Percentiles rank a stretch among this genome's conserved stretches.
phyloP scores from a whole-genome alignment of 306 rosid species.

The Fragaria iinumae region DNA sequence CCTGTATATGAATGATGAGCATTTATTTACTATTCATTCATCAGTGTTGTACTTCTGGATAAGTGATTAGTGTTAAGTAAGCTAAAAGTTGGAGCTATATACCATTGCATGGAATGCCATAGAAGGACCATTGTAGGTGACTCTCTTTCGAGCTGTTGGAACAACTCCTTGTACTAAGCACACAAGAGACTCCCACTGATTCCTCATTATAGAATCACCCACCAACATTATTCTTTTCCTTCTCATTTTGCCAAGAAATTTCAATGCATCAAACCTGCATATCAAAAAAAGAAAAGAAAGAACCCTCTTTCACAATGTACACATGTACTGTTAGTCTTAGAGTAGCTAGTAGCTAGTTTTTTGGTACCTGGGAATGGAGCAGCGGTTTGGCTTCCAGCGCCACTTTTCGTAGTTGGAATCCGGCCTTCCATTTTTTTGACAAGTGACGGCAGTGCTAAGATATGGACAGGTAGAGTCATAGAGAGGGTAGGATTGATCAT shows the following conservation, averaged over 20 bases:
- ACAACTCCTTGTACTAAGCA: conserved; percentile 91
- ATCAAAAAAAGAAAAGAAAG: neutral
- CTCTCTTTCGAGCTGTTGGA: conserved; percentile 67
- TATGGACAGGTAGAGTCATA: conserved; percentile 78
- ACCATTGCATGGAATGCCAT: conserved; percentile 98
- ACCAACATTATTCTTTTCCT: conserved; percentile 87
- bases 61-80: neutral
- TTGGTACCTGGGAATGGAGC: conserved; percentile 75
- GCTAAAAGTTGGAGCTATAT: neutral
- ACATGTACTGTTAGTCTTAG: neutral
- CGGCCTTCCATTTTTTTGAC: conserved; percentile 90
- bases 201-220: conserved; percentile 96
- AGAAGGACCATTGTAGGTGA: conserved; percentile 71
- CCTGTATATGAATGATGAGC: conserved; percentile 40
- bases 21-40: neutral
- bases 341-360: neutral
- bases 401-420: conserved; percentile 95
- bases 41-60: neutral
- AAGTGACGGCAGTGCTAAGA: conserved; percentile 80
- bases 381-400: conserved; percentile 81
- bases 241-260: conserved; percentile 81
- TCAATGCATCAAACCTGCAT: conserved; percentile 83
- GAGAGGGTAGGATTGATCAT: conserved; percentile 83
- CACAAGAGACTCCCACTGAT: conserved; percentile 97
- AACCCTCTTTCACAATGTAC: too few relatives aligned